These are phyloP conservation scores for Phytophthora macrochlamydospora DNA, from an alignment of 352 stramenopile species.

Conservation along the genomic window DNA sequence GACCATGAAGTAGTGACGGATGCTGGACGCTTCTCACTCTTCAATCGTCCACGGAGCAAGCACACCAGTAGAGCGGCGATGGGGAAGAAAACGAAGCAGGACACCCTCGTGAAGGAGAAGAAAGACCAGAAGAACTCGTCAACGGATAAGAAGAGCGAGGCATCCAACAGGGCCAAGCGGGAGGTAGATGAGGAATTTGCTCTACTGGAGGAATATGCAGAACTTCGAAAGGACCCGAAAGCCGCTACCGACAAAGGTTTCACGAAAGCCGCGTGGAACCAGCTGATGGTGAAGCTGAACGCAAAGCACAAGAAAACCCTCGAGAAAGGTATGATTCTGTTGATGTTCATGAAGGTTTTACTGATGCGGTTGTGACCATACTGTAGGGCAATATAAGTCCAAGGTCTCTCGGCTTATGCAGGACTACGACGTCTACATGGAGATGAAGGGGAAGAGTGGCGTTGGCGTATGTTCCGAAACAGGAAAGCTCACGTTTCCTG, in stretches of 20 bases:
- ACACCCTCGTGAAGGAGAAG: no score
- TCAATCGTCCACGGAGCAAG: neutral
- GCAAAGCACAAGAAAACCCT: neutral
- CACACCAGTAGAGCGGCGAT: neutral
- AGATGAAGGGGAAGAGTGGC: neutral
- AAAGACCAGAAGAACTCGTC: no score
- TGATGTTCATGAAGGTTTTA: no score
- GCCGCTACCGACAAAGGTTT: neutral
- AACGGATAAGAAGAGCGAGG: no score
- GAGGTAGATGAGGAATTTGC: neutral
- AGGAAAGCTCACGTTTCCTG: constrained; percentile 1
- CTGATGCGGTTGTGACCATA: no score
- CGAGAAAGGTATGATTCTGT: neutral
- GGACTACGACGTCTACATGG: constrained; percentile 9
- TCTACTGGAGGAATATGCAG: neutral
- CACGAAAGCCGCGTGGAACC: neutral
- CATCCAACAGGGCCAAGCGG: neutral
- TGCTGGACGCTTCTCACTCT: neutral
- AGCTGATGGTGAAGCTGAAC: neutral
- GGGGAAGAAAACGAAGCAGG: no score
- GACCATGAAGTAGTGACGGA: neutral
- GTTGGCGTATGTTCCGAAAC: neutral
- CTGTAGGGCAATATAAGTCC: constrained; percentile 7
- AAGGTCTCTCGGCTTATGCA: neutral
- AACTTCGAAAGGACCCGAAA: no score